Base-by-base conservation (phyloP, 2,329 filamentous ascomycete species). In the Acrodontium crateriforme region DNA sequence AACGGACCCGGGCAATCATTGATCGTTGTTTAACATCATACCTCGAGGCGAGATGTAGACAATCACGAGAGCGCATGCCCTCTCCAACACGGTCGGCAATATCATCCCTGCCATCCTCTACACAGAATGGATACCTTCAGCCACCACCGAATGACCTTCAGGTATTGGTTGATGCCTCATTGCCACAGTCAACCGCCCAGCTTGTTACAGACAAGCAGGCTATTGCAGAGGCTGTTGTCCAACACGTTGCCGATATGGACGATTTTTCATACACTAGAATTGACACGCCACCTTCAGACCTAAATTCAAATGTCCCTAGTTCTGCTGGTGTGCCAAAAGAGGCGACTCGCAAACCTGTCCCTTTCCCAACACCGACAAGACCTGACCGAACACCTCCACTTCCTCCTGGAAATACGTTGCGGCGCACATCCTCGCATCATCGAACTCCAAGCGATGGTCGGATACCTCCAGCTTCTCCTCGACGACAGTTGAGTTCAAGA, bases 1-100 rank as follows among this genome's bases (percentile, higher is more conserved):
- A 73, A 26, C 62, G 66, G 37, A 78, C 74, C 7, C 65, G 58
- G 40, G 49, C 56, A 16, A 59, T 83, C 33, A 63, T 73, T 30
- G 65, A 70, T 34, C 54, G 54, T 27, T 73, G 67, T 41, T 45
- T 73, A 13, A 55, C 57, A 18, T 50, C 58, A 20, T 70, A 72
- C 40, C 47, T 73, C 11, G 43, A 52, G 27, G 35, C 35, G n/a
- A 41, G 44, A 33, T 46, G 47, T 34, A 36, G 34, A 24, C 32
- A 32, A 17, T 29, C 37, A 16, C 36, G 38, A 8, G 28, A 33
- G n/a, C 13, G n/a, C 8, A 12, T 20, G 16, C 25, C 10, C 14
- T n/a, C 24, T 11, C 12, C 9, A 11, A 13, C n/a, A 9, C 16
- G 25, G 11, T 23, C 11, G 13, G 15, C 24, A 14, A 21, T 22